phyloP scores from a whole-genome alignment of 345 rosid species.

The Camelina neglecta region DNA sequence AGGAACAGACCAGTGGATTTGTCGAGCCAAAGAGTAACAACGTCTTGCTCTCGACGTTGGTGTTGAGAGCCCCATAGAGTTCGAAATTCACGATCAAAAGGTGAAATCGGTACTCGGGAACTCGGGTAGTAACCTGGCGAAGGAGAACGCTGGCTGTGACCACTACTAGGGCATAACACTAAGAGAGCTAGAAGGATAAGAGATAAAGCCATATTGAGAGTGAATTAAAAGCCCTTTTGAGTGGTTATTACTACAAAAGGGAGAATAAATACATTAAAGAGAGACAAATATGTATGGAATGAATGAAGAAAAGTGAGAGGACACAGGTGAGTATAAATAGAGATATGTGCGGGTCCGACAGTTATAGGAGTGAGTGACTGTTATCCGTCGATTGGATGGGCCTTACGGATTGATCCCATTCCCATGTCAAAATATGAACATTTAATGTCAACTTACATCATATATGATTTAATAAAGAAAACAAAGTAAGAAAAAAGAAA shows the following conservation, averaged over 20 bases:
- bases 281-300: conserved; percentile 16
- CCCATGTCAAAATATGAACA: conserved; percentile 21
- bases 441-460: conserved; percentile 36
- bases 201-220: conserved; percentile 51
- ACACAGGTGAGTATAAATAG: conserved; percentile 36
- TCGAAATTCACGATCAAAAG: conserved; percentile 60
- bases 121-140: conserved; percentile 87
- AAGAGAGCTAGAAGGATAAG: conserved; percentile 40
- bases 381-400: conserved; percentile 40
- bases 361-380: conserved; percentile 31
- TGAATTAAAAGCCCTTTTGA: conserved; percentile 8
- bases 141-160: conserved; percentile 61
- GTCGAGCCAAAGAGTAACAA: conserved; percentile 80
- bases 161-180: conserved; percentile 29
- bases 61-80: conserved; percentile 90
- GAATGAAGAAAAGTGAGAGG: conserved; percentile 40
- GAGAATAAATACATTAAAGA: conserved; percentile 10
- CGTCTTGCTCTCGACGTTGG: conserved; percentile 65
- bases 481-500: not conserved
- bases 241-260: conserved; percentile 38
- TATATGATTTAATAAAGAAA: conserved; percentile 8
- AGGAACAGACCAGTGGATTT: conserved; percentile 55
- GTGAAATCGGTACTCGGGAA: conserved; percentile 52
- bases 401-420: conserved; percentile 21
- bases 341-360: conserved; percentile 31